Conservation (phyloP, 2,329 filamentous ascomycete genomes). For the Lecanicillium sp. region DNA sequence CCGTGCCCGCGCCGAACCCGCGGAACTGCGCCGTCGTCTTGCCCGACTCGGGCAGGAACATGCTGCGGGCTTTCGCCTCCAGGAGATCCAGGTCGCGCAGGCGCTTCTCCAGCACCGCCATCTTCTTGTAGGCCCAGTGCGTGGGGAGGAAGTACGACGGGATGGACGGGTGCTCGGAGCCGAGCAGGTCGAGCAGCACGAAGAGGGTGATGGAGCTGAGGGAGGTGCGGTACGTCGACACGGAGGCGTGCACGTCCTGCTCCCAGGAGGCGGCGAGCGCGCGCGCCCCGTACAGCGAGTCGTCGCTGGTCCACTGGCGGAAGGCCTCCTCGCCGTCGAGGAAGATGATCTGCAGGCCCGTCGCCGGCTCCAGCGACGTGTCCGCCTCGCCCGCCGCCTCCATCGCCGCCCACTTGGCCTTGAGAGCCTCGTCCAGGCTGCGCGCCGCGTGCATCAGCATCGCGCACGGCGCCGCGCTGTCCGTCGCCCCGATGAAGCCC, state of each 20-base stretch:
- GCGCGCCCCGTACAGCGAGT: conserved; percentile 84
- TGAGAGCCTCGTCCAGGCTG: conserved; percentile 73
- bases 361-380: conserved; percentile 61
- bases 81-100: conserved; percentile 62
- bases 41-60: conserved; percentile 61
- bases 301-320: conserved; percentile 66
- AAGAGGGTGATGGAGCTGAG: conserved; percentile 81
- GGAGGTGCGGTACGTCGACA: conserved; percentile 68
- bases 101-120: conserved; percentile 69
- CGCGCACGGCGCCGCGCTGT: conserved; percentile 90
- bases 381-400: conserved; percentile 48
- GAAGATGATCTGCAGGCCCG: conserved; percentile 82
- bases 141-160: conserved; percentile 86
- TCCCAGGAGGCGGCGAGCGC: conserved; percentile 83
- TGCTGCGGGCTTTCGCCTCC: conserved; percentile 45
- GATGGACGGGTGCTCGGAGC: conserved; percentile 59
- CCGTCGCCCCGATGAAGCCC: conserved; percentile 89
- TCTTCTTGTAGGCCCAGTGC: conserved; percentile 82
- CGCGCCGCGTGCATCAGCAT: conserved; percentile 84
- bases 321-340: conserved; percentile 96
- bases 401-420: conserved; percentile 75
- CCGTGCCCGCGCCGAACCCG: conserved; percentile 33
- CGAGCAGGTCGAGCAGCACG: conserved; percentile 85
- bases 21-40: conserved; percentile 46
- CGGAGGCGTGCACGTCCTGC: conserved; percentile 56